phyloP scores from a whole-genome alignment of 2,329 filamentous ascomycete genomes.

The Colletotrichum abscissum region DNA sequence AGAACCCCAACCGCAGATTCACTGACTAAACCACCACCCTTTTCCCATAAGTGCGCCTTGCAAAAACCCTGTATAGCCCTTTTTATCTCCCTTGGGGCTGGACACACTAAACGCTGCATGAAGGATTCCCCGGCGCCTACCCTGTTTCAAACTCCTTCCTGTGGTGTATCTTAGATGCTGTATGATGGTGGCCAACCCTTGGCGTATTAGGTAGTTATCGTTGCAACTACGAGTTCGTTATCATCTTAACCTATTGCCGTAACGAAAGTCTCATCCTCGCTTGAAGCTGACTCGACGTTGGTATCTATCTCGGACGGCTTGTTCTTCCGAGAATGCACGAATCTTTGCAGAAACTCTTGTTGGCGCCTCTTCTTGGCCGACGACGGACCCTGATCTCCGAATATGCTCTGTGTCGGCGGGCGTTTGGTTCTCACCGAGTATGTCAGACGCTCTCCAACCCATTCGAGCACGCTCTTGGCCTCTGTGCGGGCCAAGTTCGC shows the following conservation, averaged over 20 bases:
- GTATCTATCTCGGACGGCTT: background rate
- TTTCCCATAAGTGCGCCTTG: conserved; percentile 3
- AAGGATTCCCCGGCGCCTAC: conserved; percentile 28
- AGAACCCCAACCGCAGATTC: conserved; percentile 96
- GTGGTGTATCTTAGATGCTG: conserved; percentile 39
- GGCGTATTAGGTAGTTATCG: conserved; percentile 36
- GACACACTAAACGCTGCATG: conserved; percentile 23
- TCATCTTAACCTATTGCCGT: conserved; percentile 28
- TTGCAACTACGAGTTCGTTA: conserved; percentile 31
- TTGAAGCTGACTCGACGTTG: conserved; percentile 12
- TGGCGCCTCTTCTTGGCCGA: conserved; percentile 49
- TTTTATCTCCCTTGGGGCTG: background rate
- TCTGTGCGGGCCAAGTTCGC: conserved; percentile 79
- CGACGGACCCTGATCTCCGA: conserved; percentile 54
- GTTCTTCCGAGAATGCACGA: conserved; percentile 46
- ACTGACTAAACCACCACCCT: conserved; percentile 72
- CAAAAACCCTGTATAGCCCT: conserved; percentile 21
- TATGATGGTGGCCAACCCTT: conserved; percentile 36
- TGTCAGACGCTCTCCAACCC: conserved; percentile 78
- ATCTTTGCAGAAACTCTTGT: conserved; percentile 61
- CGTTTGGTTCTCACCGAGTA: conserved; percentile 76
- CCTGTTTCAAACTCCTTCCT: conserved; percentile 32
- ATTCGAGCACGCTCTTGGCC: conserved; percentile 80
- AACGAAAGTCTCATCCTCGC: conserved; percentile 31
- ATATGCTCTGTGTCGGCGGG: conserved; percentile 64